Percentiles rank a stretch among this genome's conserved stretches.
phyloP scores from a whole-genome alignment of 169 alveolate species.

The Cyclospora cayetanensis region DNA sequence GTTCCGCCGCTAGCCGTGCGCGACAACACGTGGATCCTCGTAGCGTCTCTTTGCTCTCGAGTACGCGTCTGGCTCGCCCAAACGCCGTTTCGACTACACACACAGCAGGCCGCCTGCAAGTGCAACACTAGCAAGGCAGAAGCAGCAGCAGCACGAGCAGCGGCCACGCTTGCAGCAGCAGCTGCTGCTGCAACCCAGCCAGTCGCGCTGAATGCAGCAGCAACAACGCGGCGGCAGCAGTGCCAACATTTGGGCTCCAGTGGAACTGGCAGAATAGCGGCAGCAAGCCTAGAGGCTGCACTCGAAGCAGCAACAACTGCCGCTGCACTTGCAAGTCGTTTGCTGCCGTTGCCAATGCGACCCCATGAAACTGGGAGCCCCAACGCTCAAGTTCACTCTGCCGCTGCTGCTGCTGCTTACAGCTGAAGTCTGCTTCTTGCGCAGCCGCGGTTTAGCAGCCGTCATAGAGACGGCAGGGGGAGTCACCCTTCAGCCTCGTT shows the following conservation, averaged over 20 bases:
- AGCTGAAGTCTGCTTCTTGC: background rate
- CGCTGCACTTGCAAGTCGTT: background rate
- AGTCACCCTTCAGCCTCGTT: background rate
- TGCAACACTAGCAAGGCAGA: too few relatives aligned
- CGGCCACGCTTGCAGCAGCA: too few relatives aligned
- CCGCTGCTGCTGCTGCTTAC: background rate
- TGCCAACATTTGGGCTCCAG: background rate
- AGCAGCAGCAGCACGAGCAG: too few relatives aligned
- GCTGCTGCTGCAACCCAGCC: background rate
- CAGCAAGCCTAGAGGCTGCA: background rate
- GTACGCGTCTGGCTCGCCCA: too few relatives aligned
- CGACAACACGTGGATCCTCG: too few relatives aligned
- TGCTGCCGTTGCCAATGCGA: background rate
- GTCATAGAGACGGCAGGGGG: background rate
- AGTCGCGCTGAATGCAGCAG: background rate
- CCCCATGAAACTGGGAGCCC: background rate
- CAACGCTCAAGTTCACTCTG: background rate
- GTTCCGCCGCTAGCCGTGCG: too few relatives aligned
- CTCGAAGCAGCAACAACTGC: background rate
- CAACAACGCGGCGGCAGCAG: constrained; percentile 19
- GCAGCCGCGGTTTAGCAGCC: background rate
- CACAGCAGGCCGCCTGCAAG: too few relatives aligned
- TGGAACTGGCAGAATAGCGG: background rate
- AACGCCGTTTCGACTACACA: too few relatives aligned
- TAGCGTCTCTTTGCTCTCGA: too few relatives aligned